Percentiles rank a stretch among this genome's conserved stretches.
Conservation (phyloP, 2,329 filamentous ascomycete species). For the Alternaria sp. region DNA sequence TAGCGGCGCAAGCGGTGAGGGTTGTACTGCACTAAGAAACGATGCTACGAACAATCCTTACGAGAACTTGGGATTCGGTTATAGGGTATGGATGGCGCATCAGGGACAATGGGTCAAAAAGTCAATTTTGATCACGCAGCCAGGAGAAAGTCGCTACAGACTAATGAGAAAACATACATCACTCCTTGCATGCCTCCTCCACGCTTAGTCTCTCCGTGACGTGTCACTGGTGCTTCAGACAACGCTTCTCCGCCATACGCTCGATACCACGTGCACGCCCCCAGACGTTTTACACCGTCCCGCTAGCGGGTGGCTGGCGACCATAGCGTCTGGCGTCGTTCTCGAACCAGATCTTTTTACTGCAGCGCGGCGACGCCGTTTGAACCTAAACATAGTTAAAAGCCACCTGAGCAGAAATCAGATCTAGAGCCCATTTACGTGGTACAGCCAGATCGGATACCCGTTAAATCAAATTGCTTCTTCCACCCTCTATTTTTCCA, state of each 20-base stretch:
- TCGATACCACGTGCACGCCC: neutral
- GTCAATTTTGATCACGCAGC: constrained; percentile 11
- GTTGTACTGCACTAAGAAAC: neutral
- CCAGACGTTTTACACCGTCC: neutral
- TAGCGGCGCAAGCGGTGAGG: neutral
- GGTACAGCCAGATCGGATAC: neutral
- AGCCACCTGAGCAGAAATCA: neutral
- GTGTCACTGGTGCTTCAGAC: constrained; percentile 1
- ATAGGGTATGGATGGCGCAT: constrained; percentile 9
- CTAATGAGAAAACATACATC: constrained; percentile 3
- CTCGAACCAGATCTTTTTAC: constrained; percentile 1
- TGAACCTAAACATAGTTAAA: neutral
- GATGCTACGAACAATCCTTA: constrained; percentile 15
- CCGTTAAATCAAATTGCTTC: neutral
- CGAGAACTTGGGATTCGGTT: neutral
- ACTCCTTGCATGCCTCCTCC: neutral
- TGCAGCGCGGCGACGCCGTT: neutral
- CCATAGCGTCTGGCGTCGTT: neutral
- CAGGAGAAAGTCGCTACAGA: constrained; percentile 3
- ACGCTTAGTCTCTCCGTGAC: neutral
- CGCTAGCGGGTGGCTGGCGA: neutral
- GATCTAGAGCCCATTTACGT: neutral
- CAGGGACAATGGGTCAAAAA: constrained; percentile 13
- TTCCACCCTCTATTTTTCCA: neutral
- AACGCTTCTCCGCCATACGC: neutral